Conservation (phyloP, 2,329 filamentous ascomycete species). For the Emergomyces orientalis region DNA sequence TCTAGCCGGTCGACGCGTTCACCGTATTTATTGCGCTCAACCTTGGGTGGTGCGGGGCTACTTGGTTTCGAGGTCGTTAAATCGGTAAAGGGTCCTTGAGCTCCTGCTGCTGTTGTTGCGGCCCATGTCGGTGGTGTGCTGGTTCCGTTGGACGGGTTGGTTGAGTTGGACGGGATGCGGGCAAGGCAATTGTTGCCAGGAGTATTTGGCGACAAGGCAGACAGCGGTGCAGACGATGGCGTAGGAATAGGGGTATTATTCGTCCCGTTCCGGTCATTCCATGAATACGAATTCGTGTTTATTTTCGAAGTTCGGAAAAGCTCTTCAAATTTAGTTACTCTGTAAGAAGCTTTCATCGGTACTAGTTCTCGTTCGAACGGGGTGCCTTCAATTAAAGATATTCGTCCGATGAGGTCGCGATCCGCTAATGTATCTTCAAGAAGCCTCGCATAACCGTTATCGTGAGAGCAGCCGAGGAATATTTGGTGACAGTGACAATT, state of each 20-base stretch:
- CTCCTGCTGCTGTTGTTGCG: slow-evolving; percentile 30
- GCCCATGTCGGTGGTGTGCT: slow-evolving; percentile 25
- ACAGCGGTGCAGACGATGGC: slow-evolving; percentile 22
- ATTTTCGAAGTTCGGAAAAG: slow-evolving; percentile 49
- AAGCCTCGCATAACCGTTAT: slow-evolving; percentile 45
- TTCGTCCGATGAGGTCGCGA: slow-evolving; percentile 36
- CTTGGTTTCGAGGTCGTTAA: slow-evolving; percentile 28
- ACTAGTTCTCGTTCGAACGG: slow-evolving; percentile 47
- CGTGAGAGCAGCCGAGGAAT: slow-evolving; percentile 50
- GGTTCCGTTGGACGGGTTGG: slow-evolving; percentile 20
- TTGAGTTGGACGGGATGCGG: slow-evolving; percentile 29
- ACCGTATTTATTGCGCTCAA: slow-evolving; percentile 50
- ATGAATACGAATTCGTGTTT: slow-evolving; percentile 21
- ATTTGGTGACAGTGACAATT: slow-evolving; percentile 54
- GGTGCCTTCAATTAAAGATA: slow-evolving; percentile 49
- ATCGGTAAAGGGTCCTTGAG: slow-evolving; percentile 32
- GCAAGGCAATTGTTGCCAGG: slow-evolving; percentile 24
- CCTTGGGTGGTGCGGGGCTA: slow-evolving; percentile 25
- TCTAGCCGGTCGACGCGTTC: slow-evolving; percentile 49
- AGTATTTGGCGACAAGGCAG: slow-evolving; percentile 31
- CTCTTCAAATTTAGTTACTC: slow-evolving; percentile 41
- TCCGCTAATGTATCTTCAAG: slow-evolving; percentile 44
- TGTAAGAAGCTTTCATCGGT: slow-evolving; percentile 40
- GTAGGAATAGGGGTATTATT: slow-evolving; percentile 11
- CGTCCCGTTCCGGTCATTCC: slow-evolving; percentile 12